Conservation (phyloP, 306 rosid species). For the Acacia crassicarpa region DNA sequence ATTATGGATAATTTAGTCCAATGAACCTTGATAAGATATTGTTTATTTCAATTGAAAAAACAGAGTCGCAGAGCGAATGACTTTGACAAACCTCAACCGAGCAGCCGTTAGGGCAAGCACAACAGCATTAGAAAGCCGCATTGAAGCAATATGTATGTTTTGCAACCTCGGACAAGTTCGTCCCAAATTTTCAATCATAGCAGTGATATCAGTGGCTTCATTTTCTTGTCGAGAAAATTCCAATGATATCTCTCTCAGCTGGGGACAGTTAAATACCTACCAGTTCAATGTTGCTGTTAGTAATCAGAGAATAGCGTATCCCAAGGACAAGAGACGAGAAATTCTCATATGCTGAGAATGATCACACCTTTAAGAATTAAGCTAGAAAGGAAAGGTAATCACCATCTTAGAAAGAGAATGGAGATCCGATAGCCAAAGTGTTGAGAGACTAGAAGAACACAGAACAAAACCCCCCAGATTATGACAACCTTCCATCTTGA, state of each 20-base stretch:
- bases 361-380: neutral
- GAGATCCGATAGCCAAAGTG: constrained; percentile 81
- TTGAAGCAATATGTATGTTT: constrained; percentile 70
- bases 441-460: constrained; percentile 64
- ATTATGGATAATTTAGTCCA: neutral
- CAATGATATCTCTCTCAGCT: constrained; percentile 65
- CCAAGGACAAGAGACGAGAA: neutral
- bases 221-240: constrained; percentile 63
- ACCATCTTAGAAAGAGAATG: constrained; percentile 74
- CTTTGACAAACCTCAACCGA: constrained; percentile 55
- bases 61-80: neutral
- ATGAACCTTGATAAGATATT: neutral
- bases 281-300: constrained; percentile 21
- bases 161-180: constrained; percentile 71
- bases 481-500: constrained; percentile 78
- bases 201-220: constrained; percentile 56
- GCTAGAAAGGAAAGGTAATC: constrained; percentile 25
- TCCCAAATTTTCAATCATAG: constrained; percentile 62
- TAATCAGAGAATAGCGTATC: constrained; percentile 21
- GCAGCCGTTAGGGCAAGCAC: constrained; percentile 75
- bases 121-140: constrained; percentile 62
- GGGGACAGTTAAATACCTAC: constrained; percentile 71
- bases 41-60: neutral
- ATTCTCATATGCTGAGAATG: neutral
- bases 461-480: constrained; percentile 62